phyloP scores from a whole-genome alignment of 305 asterid genomes.

The Stenogyne calaminthoides region DNA sequence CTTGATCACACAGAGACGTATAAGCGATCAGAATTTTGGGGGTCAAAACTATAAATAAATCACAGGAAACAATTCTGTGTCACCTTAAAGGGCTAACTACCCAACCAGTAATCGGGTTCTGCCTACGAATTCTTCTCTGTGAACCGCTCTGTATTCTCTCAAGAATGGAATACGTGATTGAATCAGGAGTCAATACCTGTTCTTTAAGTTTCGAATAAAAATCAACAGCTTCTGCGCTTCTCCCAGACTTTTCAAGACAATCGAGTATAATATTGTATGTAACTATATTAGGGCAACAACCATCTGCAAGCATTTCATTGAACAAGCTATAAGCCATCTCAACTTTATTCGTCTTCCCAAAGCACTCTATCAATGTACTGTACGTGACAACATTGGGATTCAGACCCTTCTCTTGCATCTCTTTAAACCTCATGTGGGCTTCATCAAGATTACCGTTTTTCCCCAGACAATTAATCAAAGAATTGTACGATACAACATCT shows the following conservation, averaged over 20 bases:
- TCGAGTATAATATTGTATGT: constrained; percentile 91
- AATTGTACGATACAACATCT: constrained; percentile 80
- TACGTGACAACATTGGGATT: constrained; percentile 93
- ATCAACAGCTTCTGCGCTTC: constrained; percentile 88
- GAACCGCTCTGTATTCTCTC: constrained; percentile 88
- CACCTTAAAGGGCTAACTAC: constrained; percentile 89
- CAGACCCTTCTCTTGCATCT: constrained; percentile 89
- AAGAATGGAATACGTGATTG: constrained; percentile 75
- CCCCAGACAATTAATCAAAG: constrained; percentile 87
- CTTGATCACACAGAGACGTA: too few relatives aligned
- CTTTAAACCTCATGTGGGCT: constrained; percentile 87
- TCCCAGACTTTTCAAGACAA: constrained; percentile 83
- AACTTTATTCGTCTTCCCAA: constrained; percentile 86
- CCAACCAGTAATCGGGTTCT: constrained; percentile 93
- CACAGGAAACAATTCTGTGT: constrained; percentile 12
- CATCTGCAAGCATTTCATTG: constrained; percentile 78
- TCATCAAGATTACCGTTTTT: constrained; percentile 90
- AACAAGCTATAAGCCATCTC: constrained; percentile 85
- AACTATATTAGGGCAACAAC: constrained; percentile 86
- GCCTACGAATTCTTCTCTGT: constrained; percentile 59
- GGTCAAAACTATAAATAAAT: not conserved
- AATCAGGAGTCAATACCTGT: constrained; percentile 83
- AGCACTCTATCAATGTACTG: constrained; percentile 89
- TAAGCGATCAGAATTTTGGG: not conserved
- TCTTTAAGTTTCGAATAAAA: constrained; percentile 79